Base-by-base conservation (phyloP, 768 basidiomycete species). In the Pleurotus pulmonarius region DNA sequence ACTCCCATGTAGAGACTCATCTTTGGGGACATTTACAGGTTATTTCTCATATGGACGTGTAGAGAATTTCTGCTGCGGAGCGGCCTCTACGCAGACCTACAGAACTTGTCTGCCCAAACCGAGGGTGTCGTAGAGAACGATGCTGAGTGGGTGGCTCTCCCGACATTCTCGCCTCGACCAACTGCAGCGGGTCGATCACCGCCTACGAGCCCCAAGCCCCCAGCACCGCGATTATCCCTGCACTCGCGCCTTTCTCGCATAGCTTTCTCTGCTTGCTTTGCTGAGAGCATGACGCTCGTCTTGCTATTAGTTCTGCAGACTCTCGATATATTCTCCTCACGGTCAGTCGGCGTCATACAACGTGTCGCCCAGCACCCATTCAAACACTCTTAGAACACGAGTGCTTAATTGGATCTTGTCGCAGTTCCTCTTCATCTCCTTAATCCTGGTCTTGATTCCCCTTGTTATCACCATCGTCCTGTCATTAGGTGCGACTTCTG, bases 261-360 rank as follows among this genome's bases (percentile, higher is more conserved):
- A 0, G 67, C 85, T 5, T 92, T 94, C 62, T 80, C 88, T 0
- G 69, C 83, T 29, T 86, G 85, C 62, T 90, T 92, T 66, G 80
- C 87, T 1, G 92, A 92, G 69, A 83, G 85, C 51, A 86, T 85
- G 59, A 80, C 82, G 62, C 71, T 93, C 58, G 92, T 92, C 63
- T 59, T 83, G 11, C 73, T 93, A 56, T 73, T 93, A 4, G 80
- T 92, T 69, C 77, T 82, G n/a, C 91, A 94, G 69, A 87, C 79
- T 2, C 52, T 83, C 46, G 73, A 77, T 40, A 43, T 85, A 1
- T 74, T 92, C 38, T 72, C 79, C 37, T 64, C 83, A 9, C 67
- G 69, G 88, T 90, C 47, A 57, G 85, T 75, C 25, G 4, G 18
- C 20, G 29, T 9, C 29, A 34, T 34, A 3, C 29, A 34, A 34